Evolutionary conservation across 768 basidiomycete genomes (phyloP).

Genomic region (Phylloporus sp.): DNA sequence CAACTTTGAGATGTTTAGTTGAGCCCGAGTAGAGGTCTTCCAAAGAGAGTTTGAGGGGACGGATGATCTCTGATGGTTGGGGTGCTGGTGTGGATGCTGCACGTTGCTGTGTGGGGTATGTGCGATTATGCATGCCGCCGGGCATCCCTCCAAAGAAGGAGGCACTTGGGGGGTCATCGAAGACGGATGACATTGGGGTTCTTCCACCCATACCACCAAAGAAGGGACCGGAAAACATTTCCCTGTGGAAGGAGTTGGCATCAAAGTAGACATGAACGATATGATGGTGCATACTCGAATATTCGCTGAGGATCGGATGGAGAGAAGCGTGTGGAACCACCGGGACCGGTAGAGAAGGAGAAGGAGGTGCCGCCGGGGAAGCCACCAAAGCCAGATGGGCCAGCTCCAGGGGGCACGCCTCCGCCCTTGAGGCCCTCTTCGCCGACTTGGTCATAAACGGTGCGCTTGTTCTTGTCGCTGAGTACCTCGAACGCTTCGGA

Average conservation of each 20-base stretch:
- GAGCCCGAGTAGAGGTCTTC: conserved; percentile 83
- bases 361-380: conserved; percentile 52
- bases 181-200: conserved; percentile 28
- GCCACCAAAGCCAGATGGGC: conserved; percentile 37
- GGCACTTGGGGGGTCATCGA: conserved; percentile 38
- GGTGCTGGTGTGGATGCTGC: conserved; percentile 28
- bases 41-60: conserved; percentile 79
- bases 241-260: conserved; percentile 34
- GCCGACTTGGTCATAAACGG: conserved; percentile 89
- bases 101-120: conserved; percentile 28
- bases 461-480: conserved; percentile 78
- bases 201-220: conserved; percentile 40
- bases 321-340: conserved; percentile 49
- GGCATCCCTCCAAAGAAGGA: conserved; percentile 41
- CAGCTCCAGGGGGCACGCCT: conserved; percentile 49
- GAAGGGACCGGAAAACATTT: conserved; percentile 50
- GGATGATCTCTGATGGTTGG: conserved; percentile 57
- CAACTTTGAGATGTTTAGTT: conserved; percentile 85
- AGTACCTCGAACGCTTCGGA: conserved; percentile 97
- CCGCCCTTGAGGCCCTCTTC: conserved; percentile 89
- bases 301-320: conserved; percentile 83
- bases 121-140: conserved; percentile 53
- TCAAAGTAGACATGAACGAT: not conserved
- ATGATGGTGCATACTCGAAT: conserved; percentile 63
- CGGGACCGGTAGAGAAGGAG: conserved; percentile 49